phyloP scores from a whole-genome alignment of 2,329 filamentous ascomycete genomes.

The Paramyrothecium sp. region DNA sequence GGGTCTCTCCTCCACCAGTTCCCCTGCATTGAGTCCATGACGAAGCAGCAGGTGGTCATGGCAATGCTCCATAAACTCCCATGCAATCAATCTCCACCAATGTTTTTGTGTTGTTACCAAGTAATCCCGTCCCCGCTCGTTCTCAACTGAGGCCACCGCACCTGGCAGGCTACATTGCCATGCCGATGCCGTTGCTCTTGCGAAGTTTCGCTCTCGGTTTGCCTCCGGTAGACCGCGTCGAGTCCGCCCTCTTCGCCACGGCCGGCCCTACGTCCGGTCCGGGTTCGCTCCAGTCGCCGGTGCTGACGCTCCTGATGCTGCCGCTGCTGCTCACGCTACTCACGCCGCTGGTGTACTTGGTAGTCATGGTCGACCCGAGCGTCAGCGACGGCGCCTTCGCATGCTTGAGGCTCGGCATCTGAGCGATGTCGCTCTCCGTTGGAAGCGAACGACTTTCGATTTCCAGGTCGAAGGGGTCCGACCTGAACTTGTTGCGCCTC shows the following conservation, averaged over 20 bases:
- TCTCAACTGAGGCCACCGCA: too few relatives aligned
- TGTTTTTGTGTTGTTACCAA: neutral
- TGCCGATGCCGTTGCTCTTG: neutral
- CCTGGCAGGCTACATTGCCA: neutral
- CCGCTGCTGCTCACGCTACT: constrained; percentile 38
- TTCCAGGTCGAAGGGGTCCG: constrained; percentile 66
- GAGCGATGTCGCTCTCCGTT: constrained; percentile 13
- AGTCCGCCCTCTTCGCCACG: constrained; percentile 22
- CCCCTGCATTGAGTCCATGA: neutral
- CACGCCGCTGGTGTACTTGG: neutral
- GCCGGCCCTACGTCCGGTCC: constrained; percentile 51
- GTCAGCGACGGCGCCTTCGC: constrained; percentile 14
- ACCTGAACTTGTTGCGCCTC: constrained; percentile 56
- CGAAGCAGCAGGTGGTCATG: neutral
- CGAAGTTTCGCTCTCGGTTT: neutral
- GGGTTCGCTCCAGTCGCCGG: constrained; percentile 48
- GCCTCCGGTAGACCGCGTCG: constrained; percentile 3
- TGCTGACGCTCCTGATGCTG: constrained; percentile 36
- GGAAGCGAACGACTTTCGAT: constrained; percentile 20
- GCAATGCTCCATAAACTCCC: neutral
- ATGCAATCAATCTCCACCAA: neutral
- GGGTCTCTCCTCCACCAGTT: neutral
- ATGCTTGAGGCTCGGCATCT: constrained; percentile 13
- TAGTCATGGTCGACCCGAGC: constrained; percentile 40
- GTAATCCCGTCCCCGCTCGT: too few relatives aligned